phyloP scores from a whole-genome alignment of 805 yeast species.

The Nakazawaea pomicola region DNA sequence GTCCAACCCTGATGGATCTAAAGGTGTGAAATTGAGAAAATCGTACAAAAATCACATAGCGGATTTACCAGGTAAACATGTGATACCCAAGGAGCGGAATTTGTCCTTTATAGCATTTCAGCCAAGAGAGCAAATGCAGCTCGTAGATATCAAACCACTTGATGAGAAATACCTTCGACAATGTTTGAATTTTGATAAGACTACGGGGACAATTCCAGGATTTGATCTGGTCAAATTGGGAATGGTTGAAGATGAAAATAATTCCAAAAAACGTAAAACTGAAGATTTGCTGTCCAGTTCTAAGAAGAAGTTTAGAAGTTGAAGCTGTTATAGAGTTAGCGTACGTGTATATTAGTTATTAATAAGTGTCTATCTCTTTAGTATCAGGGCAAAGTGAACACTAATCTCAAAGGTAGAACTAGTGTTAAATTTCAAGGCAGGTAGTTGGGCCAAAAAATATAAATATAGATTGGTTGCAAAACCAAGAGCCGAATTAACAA shows the following conservation, averaged over 20 bases:
- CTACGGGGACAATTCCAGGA: slow-evolving; percentile 58
- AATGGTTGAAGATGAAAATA: slow-evolving; percentile 38
- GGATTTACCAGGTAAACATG: slow-evolving; percentile 79
- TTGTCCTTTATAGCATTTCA: slow-evolving; percentile 34
- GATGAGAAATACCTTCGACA: slow-evolving; percentile 42
- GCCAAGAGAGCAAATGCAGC: slow-evolving; percentile 34
- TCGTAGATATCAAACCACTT: slow-evolving; percentile 43
- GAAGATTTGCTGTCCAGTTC: not conserved
- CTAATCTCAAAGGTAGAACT: too few relatives aligned
- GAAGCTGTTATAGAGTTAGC: too few relatives aligned
- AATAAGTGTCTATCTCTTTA: too few relatives aligned
- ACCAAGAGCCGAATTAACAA: too few relatives aligned
- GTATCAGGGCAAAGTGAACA: too few relatives aligned
- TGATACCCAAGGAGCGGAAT: slow-evolving; percentile 46
- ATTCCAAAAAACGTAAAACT: slow-evolving; percentile 1
- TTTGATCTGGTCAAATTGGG: slow-evolving; percentile 67
- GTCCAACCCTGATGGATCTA: slow-evolving; percentile 80
- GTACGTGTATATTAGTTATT: too few relatives aligned
- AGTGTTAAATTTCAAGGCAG: too few relatives aligned
- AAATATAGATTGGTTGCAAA: too few relatives aligned
- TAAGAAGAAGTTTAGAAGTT: not conserved
- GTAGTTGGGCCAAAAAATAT: too few relatives aligned
- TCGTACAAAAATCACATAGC: slow-evolving; percentile 90
- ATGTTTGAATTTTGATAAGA: slow-evolving; percentile 57
- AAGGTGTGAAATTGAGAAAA: slow-evolving; percentile 88